Percentiles rank a stretch among this genome's conserved stretches.
Evolutionary conservation across 495 filamentous ascomycete genomes (phyloP).

Genomic region (Delitschia confertaspora): DNA sequence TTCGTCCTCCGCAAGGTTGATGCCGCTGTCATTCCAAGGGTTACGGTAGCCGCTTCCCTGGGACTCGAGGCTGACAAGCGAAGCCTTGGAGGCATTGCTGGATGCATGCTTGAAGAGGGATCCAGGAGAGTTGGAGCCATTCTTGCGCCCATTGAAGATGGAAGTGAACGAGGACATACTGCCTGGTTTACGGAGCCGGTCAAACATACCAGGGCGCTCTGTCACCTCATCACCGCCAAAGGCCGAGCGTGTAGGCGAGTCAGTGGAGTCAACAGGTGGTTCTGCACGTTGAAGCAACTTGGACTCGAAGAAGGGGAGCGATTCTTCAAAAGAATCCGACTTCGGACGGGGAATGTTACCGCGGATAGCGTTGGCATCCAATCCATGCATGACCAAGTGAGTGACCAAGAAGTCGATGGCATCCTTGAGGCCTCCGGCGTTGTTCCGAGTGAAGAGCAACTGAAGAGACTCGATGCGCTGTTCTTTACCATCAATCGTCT

Average conservation of each 20-base stretch:
- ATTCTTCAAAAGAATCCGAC: slow-evolving; percentile 97
- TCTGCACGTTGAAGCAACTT: slow-evolving; percentile 90
- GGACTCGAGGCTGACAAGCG: slow-evolving; percentile 86
- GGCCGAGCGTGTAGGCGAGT: slow-evolving; percentile 72
- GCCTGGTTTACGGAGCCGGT: slow-evolving; percentile 82
- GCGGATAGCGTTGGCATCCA: slow-evolving; percentile 78
- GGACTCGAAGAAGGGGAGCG: slow-evolving; percentile 89
- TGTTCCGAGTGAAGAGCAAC: slow-evolving; percentile 87
- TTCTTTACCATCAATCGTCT: slow-evolving; percentile 29
- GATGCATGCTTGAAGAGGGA: slow-evolving; percentile 90
- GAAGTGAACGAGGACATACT: slow-evolving; percentile 89
- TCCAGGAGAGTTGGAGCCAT: slow-evolving; percentile 67
- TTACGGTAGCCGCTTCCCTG: slow-evolving; percentile 87
- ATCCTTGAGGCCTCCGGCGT: slow-evolving; percentile 88
- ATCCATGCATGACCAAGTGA: slow-evolving; percentile 70
- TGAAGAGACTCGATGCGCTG: slow-evolving; percentile 43
- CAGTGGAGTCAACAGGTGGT: slow-evolving; percentile 58
- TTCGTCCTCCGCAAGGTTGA: slow-evolving; percentile 85
- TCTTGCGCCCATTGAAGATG: slow-evolving; percentile 85
- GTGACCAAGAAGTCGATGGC: slow-evolving; percentile 89
- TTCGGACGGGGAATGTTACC: slow-evolving; percentile 91
- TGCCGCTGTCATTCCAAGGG: slow-evolving; percentile 92
- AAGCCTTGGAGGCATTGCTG: slow-evolving; percentile 88
- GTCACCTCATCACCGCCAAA: slow-evolving; percentile 62
- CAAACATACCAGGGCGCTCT: slow-evolving; percentile 70